A percentile compares a stretch with the other conserved stretches of the same genome.
These are phyloP conservation scores for Plenodomus tracheiphilus DNA, from an alignment of 2,329 filamentous ascomycete species.

Conservation along the genomic window DNA sequence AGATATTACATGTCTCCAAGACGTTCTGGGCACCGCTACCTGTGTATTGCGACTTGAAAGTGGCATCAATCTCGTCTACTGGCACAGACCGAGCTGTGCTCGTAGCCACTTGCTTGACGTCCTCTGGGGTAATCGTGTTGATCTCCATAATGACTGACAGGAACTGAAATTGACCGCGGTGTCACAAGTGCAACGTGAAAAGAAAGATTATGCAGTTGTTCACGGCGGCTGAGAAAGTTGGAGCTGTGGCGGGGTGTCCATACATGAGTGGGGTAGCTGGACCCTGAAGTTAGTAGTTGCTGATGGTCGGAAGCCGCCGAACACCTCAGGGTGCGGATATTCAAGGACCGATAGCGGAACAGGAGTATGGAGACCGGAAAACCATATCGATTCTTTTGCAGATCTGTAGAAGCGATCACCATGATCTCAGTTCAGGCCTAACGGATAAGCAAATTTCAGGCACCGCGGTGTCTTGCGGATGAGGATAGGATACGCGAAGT, in stretches of 20 bases:
- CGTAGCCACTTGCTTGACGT: slow-evolving; percentile 31
- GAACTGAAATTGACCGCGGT: background rate
- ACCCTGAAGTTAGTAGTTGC: slow-evolving; percentile 8
- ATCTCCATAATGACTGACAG: slow-evolving; percentile 33
- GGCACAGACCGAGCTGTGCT: slow-evolving; percentile 45
- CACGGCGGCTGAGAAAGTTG: too few relatives aligned
- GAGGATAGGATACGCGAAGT: too few relatives aligned
- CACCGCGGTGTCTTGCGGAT: too few relatives aligned
- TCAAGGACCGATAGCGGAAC: slow-evolving; percentile 15
- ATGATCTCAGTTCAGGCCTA: too few relatives aligned
- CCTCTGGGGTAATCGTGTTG: slow-evolving; percentile 34
- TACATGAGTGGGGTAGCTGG: slow-evolving; percentile 18
- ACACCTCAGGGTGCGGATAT: slow-evolving; percentile 6
- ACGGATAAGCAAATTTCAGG: too few relatives aligned
- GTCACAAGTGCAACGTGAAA: background rate
- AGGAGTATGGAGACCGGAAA: background rate
- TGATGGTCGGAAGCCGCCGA: slow-evolving; percentile 20
- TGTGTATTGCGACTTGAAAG: slow-evolving; percentile 60
- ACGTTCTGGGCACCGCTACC: slow-evolving; percentile 29
- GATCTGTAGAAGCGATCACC: too few relatives aligned
- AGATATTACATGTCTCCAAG: background rate
- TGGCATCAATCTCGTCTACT: slow-evolving; percentile 55
- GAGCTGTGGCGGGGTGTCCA: slow-evolving; percentile 14
- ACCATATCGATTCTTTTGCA: background rate
- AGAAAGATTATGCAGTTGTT: background rate